Conservation (phyloP, 805 yeast genomes). For the Ogataea siamensis region DNA sequence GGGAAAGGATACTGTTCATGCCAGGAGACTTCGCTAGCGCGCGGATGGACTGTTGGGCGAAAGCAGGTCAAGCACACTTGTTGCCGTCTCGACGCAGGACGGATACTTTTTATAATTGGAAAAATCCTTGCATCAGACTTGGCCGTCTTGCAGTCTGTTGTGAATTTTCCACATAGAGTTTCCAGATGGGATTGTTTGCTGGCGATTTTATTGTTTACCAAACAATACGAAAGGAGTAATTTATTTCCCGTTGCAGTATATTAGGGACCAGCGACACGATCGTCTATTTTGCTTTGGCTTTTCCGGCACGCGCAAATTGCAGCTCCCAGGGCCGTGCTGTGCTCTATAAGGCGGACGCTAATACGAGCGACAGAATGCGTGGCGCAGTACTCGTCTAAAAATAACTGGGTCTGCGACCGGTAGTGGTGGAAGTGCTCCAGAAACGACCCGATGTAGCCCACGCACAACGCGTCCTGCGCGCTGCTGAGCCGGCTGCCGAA, state of each 20-base stretch:
- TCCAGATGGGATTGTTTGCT: not conserved
- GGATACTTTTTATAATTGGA: not conserved
- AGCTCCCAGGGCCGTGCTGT: constrained; percentile 18
- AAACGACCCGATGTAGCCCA: constrained; percentile 54
- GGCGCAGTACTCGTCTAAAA: constrained; percentile 8
- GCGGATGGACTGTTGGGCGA: too few relatives aligned
- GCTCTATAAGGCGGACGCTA: constrained; percentile 7
- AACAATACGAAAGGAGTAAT: constrained; percentile 4
- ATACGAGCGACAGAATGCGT: not conserved
- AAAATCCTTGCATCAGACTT: constrained; percentile 6
- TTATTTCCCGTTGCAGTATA: constrained; percentile 4
- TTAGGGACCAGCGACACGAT: constrained; percentile 5
- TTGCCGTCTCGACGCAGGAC: too few relatives aligned
- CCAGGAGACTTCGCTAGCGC: too few relatives aligned
- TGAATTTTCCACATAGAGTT: constrained; percentile 8
- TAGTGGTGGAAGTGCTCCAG: constrained; percentile 42
- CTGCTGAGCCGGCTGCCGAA: constrained; percentile 19
- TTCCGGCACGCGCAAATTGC: constrained; percentile 11
- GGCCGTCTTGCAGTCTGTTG: constrained; percentile 6
- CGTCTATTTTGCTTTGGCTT: constrained; percentile 1
- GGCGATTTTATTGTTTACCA: constrained; percentile 2
- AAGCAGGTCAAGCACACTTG: too few relatives aligned
- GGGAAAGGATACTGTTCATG: too few relatives aligned
- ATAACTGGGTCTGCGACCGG: constrained; percentile 33
- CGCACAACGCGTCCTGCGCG: constrained; percentile 24